These are phyloP conservation scores for Isabelozyma pseudorhagii DNA, from an alignment of 805 yeast species.

Conservation along the genomic window DNA sequence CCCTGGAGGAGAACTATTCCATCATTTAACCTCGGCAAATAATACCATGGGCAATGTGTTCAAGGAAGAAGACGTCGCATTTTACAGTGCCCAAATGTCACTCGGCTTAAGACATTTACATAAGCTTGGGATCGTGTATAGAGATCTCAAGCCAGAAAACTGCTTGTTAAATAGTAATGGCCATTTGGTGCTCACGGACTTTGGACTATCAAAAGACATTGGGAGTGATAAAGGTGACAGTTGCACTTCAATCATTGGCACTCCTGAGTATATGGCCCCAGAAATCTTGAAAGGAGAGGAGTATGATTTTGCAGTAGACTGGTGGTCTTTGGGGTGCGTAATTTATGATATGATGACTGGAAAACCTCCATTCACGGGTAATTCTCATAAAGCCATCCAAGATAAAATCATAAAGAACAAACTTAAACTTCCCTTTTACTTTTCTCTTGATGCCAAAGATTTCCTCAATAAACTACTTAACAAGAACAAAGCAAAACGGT, in stretches of 20 bases:
- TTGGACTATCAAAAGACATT: slow-evolving; percentile 63
- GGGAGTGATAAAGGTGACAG: slow-evolving; percentile 27
- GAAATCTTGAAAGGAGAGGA: slow-evolving; percentile 76
- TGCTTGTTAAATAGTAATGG: slow-evolving; percentile 77
- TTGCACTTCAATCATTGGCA: slow-evolving; percentile 64
- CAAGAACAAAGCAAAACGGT: slow-evolving; percentile 65
- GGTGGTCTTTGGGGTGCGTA: slow-evolving; percentile 91
- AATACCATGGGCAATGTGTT: slow-evolving; percentile 42
- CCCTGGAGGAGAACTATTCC: slow-evolving; percentile 84
- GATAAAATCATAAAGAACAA: slow-evolving; percentile 72
- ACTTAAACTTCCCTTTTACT: slow-evolving; percentile 66
- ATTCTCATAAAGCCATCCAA: slow-evolving; percentile 68
- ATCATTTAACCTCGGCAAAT: slow-evolving; percentile 49
- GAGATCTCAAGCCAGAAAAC: slow-evolving; percentile 89
- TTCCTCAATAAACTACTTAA: slow-evolving; percentile 61
- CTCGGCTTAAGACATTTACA: slow-evolving; percentile 77
- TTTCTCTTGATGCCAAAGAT: slow-evolving; percentile 79
- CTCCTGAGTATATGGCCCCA: slow-evolving; percentile 88
- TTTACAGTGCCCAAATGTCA: slow-evolving; percentile 66
- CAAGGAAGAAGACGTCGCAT: slow-evolving; percentile 42
- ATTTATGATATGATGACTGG: slow-evolving; percentile 79
- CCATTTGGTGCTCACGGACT: slow-evolving; percentile 79
- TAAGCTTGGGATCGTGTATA: slow-evolving; percentile 74
- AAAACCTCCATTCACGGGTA: slow-evolving; percentile 85
- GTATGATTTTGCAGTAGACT: slow-evolving; percentile 78